phyloP scores from a whole-genome alignment of 176 grass and related monocot genomes.

The Triticum dicoccoides region DNA sequence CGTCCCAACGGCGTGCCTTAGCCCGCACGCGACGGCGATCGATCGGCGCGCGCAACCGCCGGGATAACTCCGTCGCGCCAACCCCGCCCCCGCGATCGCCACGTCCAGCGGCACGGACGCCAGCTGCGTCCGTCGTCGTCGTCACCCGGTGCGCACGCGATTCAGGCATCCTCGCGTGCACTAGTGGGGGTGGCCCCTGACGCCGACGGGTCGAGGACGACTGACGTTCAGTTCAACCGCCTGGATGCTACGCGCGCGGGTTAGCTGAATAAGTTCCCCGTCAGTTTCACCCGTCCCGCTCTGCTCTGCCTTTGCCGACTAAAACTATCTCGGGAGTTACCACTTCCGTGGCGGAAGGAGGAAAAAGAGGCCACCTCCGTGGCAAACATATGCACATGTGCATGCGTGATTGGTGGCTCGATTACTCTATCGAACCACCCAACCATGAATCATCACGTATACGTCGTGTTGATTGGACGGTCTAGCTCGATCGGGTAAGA shows the following conservation, averaged over 20 bases:
- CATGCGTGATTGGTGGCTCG: not conserved
- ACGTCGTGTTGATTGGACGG: not conserved
- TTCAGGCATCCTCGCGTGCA: not conserved
- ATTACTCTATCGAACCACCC: no score
- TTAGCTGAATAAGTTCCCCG: not conserved
- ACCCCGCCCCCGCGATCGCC: conserved; percentile 6
- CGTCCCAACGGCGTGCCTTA: conserved; percentile 19
- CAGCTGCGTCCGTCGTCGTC: not conserved
- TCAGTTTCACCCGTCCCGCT: not conserved
- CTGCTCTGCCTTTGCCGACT: not conserved
- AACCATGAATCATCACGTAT: not conserved
- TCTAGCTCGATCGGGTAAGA: not conserved
- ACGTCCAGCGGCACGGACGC: conserved; percentile 3
- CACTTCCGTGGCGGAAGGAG: no score
- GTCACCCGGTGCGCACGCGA: conserved; percentile 4
- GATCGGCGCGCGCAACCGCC: not conserved
- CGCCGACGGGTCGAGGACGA: not conserved
- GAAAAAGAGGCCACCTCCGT: no score
- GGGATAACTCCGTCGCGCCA: conserved; percentile 22
- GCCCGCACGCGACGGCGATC: conserved; percentile 20
- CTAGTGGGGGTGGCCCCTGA: not conserved
- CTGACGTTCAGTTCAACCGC: not conserved
- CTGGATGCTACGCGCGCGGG: not conserved
- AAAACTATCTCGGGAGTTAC: not conserved
- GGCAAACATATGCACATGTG: no score